Conservation (phyloP, 2,329 filamentous ascomycete genomes). For the Botryotinia convoluta region DNA sequence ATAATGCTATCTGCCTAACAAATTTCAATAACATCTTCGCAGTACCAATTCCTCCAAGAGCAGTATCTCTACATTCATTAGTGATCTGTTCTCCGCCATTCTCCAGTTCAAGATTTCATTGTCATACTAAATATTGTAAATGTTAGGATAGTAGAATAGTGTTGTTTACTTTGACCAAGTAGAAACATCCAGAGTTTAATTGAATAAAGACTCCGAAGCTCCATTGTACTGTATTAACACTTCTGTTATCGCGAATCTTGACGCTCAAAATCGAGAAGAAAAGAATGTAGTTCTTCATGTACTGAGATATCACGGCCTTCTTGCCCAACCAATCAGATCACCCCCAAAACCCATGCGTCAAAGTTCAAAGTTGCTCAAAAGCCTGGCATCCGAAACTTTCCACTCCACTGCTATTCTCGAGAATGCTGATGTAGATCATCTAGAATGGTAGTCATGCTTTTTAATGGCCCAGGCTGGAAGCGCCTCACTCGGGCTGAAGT, state of each 20-base stretch:
- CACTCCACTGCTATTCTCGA: neutral
- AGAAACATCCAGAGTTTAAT: neutral
- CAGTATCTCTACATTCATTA: neutral
- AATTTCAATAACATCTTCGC: neutral
- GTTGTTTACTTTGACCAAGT: neutral
- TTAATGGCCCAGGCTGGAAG: conserved; percentile 29
- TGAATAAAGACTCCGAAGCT: neutral
- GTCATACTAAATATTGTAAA: neutral
- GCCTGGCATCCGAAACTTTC: neutral
- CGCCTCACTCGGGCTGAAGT: conserved; percentile 2
- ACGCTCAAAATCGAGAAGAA: neutral
- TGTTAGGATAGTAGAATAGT: neutral
- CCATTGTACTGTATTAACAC: neutral
- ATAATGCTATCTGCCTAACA: neutral
- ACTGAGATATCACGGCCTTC: neutral
- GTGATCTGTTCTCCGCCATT: neutral
- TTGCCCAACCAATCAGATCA: neutral
- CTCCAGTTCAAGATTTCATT: neutral
- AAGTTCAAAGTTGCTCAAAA: neutral
- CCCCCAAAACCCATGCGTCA: neutral
- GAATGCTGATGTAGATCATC: neutral
- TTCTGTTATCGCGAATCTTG: neutral
- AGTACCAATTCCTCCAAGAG: neutral
- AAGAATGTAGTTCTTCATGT: neutral
- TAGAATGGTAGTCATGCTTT: conserved; percentile 29